Base-by-base conservation (phyloP, 495 filamentous ascomycete genomes). In the Margaritispora aquatica region DNA sequence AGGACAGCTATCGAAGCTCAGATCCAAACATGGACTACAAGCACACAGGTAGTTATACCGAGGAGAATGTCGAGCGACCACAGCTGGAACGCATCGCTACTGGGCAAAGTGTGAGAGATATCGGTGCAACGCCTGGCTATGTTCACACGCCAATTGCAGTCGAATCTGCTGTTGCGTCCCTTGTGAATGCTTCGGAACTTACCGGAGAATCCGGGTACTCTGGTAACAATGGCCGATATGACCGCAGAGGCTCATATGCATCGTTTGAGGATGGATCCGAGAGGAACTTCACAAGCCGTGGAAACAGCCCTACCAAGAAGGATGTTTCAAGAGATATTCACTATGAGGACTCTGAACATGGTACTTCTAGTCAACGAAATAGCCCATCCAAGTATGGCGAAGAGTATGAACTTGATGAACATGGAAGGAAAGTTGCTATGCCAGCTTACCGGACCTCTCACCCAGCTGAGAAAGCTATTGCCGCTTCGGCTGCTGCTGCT, bases 131-230 rank as follows among this genome's bases (percentile, higher is more conserved):
- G 61, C 87, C 90, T 19, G 77, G 88, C 51, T 88, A 88, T 66
- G 79, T 92, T 1, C 84, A 88, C 51, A 81, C 79, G 5, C 86
- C 85, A 2, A 58, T 79, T n/a, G 87, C 78, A 7, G 86, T 93
- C 3, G 90, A 96, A 70, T 96, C 92, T 29, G 87, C 86, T 22
- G 92, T 96, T 31, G 92, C 92, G 11, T 95, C 90, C 8, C 77
- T 97, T 9, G 81, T 90, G 49, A 88, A 95, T 31, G 87, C 86
- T 9, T 93, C 91, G 1, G 77, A 85, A n/a, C 48, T 90, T 17
- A 87, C 80, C 1, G 68, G 70, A 1, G 74, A 74, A 10, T 86
- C 75, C 36, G 70, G 68, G 46, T 52, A 53, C 41, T 62, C 63
- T 26, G 64, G 54, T 15, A 60, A 60, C 46, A 52, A 62, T 27